Conservation (phyloP, 768 basidiomycete species). For the Agaricus subrufescens region DNA sequence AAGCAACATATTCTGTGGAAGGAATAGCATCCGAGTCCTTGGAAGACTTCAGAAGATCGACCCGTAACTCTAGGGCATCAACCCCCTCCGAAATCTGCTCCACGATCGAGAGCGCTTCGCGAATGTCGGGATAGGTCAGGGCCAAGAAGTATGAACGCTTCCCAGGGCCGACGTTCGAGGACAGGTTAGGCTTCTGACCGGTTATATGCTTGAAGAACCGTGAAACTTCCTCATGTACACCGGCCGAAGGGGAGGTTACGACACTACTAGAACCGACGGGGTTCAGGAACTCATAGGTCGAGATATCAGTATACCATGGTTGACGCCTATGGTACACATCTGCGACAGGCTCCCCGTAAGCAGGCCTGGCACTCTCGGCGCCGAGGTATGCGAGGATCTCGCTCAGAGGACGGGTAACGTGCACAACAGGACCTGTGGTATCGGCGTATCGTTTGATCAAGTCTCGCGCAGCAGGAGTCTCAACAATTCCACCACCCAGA, state of each 20-base stretch:
- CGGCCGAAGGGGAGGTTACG: slow-evolving; percentile 20
- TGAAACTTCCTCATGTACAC: slow-evolving; percentile 55
- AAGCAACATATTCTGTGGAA: slow-evolving; percentile 64
- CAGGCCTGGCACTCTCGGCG: slow-evolving; percentile 73
- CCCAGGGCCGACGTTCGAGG: slow-evolving; percentile 44
- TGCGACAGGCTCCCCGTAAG: slow-evolving; percentile 82
- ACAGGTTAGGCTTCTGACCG: slow-evolving; percentile 62
- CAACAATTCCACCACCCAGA: slow-evolving; percentile 93
- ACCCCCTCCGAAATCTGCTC: slow-evolving; percentile 76
- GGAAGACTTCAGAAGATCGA: slow-evolving; percentile 71
- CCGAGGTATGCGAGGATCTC: slow-evolving; percentile 81
- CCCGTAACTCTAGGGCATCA: slow-evolving; percentile 92
- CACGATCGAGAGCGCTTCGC: slow-evolving; percentile 60
- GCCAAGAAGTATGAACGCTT: slow-evolving; percentile 88
- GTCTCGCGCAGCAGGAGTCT: slow-evolving; percentile 71
- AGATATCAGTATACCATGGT: slow-evolving; percentile 84
- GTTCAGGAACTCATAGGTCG: slow-evolving; percentile 82
- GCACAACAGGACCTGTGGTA: slow-evolving; percentile 70
- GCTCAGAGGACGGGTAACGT: slow-evolving; percentile 74
- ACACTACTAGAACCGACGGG: slow-evolving; percentile 37
- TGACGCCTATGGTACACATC: slow-evolving; percentile 80
- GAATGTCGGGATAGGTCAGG: slow-evolving; percentile 87
- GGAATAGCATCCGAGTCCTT: slow-evolving; percentile 54
- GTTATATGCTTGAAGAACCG: slow-evolving; percentile 91
- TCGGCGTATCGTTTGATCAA: slow-evolving; percentile 62